phyloP scores from a whole-genome alignment of 345 rosid species.

The Ceriops tagal region DNA sequence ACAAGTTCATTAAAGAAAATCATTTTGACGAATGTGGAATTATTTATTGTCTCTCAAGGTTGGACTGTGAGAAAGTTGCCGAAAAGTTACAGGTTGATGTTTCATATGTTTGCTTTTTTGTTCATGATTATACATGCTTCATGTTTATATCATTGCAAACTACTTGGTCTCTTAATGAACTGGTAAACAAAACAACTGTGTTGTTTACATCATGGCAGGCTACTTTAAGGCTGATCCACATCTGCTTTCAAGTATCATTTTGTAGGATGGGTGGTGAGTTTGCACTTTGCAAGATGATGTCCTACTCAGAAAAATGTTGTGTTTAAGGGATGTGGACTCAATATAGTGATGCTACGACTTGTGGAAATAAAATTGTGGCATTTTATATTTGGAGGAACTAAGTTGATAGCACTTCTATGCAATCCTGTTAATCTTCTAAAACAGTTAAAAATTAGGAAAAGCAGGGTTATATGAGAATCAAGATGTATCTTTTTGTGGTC shows the following conservation, averaged over 20 bases:
- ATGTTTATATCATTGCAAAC: not conserved
- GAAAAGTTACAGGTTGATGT: constrained; percentile 75
- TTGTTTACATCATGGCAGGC: no score
- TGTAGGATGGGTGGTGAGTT: no score
- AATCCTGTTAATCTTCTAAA: not conserved
- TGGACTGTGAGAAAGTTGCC: constrained; percentile 97
- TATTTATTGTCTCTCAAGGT: constrained; percentile 95
- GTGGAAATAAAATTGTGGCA: not conserved
- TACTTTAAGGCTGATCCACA: no score
- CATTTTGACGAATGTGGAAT: constrained; percentile 98
- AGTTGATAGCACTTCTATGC: not conserved
- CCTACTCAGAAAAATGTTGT: no score
- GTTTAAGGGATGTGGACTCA: no score
- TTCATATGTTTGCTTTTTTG: constrained; percentile 3
- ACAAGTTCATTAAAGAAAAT: constrained; percentile 78
- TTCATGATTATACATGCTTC: not conserved
- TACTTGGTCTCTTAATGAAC: no score
- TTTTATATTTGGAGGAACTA: not conserved
- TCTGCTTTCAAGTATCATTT: no score
- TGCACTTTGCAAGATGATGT: no score
- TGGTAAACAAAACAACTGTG: no score
- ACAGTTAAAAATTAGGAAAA: not conserved
- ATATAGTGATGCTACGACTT: not conserved
- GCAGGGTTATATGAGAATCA: not conserved
- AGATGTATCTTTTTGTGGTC: not conserved